Percentiles rank a stretch among this genome's conserved stretches.
phyloP scores from a whole-genome alignment of 73 alveolate species.

The Paramecium pentaurelia region DNA sequence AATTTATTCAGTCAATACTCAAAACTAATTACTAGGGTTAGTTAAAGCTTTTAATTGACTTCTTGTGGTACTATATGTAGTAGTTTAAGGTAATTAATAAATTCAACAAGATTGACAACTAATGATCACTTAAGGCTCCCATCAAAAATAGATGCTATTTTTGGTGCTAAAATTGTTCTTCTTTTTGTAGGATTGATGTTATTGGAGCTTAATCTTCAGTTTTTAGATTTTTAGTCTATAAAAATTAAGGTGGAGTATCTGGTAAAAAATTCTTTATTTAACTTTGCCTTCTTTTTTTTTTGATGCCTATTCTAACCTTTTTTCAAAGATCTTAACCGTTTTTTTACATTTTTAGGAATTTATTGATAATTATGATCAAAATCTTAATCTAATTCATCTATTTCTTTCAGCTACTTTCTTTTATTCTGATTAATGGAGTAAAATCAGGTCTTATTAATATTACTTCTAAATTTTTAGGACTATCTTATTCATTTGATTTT shows the following conservation, averaged over 20 bases:
- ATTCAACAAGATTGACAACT: neutral
- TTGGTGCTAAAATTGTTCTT: slow-evolving; percentile 27
- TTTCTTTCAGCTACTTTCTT: slow-evolving; percentile 31
- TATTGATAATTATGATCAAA: neutral
- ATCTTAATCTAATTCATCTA: neutral
- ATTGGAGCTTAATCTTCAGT: neutral
- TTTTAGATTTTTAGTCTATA: neutral
- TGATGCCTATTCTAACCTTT: neutral
- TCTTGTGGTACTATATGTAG: neutral
- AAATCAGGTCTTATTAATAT: neutral
- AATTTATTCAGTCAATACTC: neutral
- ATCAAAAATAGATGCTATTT: neutral
- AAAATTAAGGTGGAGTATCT: neutral
- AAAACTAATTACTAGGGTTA: neutral
- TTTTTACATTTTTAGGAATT: neutral
- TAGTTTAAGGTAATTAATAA: neutral
- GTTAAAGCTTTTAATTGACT: neutral
- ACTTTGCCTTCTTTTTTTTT: neutral
- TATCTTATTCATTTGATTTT: neutral
- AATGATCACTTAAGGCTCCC: neutral
- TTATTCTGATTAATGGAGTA: slow-evolving; percentile 5
- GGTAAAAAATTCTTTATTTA: neutral
- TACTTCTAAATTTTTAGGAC: neutral
- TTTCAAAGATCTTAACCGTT: neutral
- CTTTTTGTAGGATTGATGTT: slow-evolving; percentile 11